These are phyloP conservation scores for Penicillium capsulatum DNA, from an alignment of 2,329 filamentous ascomycete genomes.

Conservation along the genomic window DNA sequence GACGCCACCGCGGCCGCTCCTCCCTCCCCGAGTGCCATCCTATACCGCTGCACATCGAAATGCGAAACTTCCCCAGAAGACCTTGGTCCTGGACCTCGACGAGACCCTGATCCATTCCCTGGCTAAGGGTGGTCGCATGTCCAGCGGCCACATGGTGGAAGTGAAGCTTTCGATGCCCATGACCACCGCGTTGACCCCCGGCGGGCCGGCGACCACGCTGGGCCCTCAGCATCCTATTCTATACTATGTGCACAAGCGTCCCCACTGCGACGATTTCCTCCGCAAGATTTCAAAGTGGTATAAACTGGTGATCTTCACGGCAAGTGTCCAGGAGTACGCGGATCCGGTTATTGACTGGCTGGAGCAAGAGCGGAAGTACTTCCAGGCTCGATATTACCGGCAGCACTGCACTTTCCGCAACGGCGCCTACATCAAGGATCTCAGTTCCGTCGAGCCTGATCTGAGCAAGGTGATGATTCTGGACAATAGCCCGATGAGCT, in stretches of 20 bases:
- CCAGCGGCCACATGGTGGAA: slow-evolving; percentile 97
- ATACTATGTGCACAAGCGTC: slow-evolving; percentile 98
- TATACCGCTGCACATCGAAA: slow-evolving; percentile 57
- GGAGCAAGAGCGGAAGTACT: slow-evolving; percentile 94
- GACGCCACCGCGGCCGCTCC: slow-evolving; percentile 80
- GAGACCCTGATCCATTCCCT: slow-evolving; percentile 98
- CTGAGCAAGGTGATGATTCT: slow-evolving; percentile 98
- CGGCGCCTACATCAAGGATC: slow-evolving; percentile 95
- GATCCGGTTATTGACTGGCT: slow-evolving; percentile 99
- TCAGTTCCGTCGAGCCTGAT: slow-evolving; percentile 93
- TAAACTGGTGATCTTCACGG: slow-evolving; percentile 93
- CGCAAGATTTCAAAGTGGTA: slow-evolving; percentile 97
- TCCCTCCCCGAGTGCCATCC: slow-evolving; percentile 83
- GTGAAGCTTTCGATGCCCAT: slow-evolving; percentile 63
- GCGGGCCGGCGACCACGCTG: slow-evolving; percentile 59
- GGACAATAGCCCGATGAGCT: slow-evolving; percentile 96
- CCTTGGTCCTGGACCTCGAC: slow-evolving; percentile 89
- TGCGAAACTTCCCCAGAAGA: slow-evolving; percentile 68
- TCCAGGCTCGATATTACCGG: slow-evolving; percentile 86
- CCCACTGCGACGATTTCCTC: slow-evolving; percentile 93
- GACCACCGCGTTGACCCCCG: slow-evolving; percentile 34
- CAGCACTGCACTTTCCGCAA: slow-evolving; percentile 96
- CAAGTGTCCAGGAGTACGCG: slow-evolving; percentile 96
- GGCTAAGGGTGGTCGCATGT: slow-evolving; percentile 93
- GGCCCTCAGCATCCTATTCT: slow-evolving; percentile 92